A percentile compares a stretch with the other conserved stretches of the same genome.
phyloP scores from a whole-genome alignment of 768 basidiomycete species.

The Mycena belliarum region DNA sequence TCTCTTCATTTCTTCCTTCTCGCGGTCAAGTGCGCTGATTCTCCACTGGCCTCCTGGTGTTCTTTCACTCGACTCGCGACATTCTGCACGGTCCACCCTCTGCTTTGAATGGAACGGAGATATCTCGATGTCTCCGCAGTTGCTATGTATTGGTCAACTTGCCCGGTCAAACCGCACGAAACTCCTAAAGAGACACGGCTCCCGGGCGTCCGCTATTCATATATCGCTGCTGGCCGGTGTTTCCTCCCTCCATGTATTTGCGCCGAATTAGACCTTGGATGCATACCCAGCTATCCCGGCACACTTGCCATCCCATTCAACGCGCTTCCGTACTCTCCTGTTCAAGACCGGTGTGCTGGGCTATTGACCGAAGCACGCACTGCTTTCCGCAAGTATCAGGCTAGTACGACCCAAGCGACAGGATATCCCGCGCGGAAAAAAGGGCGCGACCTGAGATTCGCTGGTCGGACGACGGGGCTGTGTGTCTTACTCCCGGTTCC shows the following conservation, averaged over 20 bases:
- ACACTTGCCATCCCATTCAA: background rate
- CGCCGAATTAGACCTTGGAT: conserved; percentile 5
- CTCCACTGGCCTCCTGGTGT: background rate
- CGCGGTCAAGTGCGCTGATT: background rate
- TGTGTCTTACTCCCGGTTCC: no score
- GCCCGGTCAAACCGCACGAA: conserved; percentile 20
- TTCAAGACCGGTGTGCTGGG: no score
- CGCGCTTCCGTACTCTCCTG: no score
- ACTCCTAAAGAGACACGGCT: background rate
- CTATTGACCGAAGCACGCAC: no score
- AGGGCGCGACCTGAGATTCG: no score
- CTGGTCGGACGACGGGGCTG: no score
- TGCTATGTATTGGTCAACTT: background rate
- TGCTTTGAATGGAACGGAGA: conserved; percentile 1
- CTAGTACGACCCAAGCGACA: no score
- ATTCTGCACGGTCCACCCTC: background rate
- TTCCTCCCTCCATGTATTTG: background rate
- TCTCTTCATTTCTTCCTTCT: background rate
- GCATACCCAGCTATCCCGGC: background rate
- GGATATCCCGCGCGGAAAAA: no score
- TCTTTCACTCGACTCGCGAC: background rate
- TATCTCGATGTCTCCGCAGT: background rate
- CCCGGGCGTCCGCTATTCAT: background rate
- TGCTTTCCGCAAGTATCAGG: no score
- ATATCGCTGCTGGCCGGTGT: background rate